Evolutionary conservation across 768 basidiomycete genomes (phyloP).

Genomic region (Tulasnella sp.): DNA sequence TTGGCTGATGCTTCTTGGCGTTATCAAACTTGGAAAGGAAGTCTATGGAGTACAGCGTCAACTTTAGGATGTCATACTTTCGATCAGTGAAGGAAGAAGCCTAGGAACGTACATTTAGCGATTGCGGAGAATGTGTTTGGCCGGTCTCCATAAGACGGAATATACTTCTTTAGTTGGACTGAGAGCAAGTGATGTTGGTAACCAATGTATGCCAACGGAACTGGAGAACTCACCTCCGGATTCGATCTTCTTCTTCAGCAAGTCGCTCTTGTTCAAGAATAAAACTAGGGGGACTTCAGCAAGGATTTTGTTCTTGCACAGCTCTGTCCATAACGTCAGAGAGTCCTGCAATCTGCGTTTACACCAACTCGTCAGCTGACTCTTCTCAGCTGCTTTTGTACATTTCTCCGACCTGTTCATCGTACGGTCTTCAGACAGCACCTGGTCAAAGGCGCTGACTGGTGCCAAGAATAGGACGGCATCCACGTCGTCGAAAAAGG

Average conservation of each 20-base stretch:
- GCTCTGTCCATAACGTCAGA: constrained; percentile 59
- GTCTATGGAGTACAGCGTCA: neutral
- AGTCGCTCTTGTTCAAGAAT: constrained; percentile 62
- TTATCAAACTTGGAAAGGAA: constrained; percentile 11
- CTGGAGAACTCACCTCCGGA: constrained; percentile 31
- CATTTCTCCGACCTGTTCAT: constrained; percentile 41
- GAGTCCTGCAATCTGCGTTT: constrained; percentile 54
- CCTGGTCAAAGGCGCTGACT: constrained; percentile 69
- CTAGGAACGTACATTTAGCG: too few species aligned
- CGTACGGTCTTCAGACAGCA: constrained; percentile 53
- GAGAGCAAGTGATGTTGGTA: neutral
- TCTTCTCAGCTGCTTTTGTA: neutral
- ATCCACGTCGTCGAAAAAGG: constrained; percentile 69
- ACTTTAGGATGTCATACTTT: constrained; percentile 6
- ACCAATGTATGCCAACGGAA: neutral
- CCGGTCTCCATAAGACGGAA: constrained; percentile 35
- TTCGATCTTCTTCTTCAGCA: constrained; percentile 59
- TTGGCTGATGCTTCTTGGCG: constrained; percentile 8
- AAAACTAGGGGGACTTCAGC: constrained; percentile 52
- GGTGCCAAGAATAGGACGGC: constrained; percentile 46
- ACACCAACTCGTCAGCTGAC: neutral
- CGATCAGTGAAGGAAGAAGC: too few species aligned
- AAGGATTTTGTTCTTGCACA: constrained; percentile 66
- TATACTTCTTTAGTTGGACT: constrained; percentile 55
- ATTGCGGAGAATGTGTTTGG: neutral